A percentile compares a stretch with the other conserved stretches of the same genome.
Evolutionary conservation across 2,329 filamentous ascomycete species (phyloP).

Genomic region (Niveomyces coronatus): DNA sequence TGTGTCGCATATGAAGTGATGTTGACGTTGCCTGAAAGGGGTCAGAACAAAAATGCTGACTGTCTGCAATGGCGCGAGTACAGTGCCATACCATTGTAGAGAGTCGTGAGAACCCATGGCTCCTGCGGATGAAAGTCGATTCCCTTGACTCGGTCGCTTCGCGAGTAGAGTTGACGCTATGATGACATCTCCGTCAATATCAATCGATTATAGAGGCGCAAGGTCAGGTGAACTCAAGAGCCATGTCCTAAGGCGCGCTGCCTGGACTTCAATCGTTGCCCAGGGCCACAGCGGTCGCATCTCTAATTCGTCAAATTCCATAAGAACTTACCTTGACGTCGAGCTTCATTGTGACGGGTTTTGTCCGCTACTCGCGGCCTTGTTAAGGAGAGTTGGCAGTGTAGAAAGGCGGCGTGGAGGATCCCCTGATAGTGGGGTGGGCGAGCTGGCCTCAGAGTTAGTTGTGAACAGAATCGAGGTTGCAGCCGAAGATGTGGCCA

Average conservation of each 20-base stretch:
- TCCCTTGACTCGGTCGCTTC: slow-evolving; percentile 92
- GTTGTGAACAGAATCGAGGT: slow-evolving; percentile 1
- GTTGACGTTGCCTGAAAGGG: slow-evolving; percentile 78
- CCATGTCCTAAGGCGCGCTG: too few relatives aligned
- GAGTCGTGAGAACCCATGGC: slow-evolving; percentile 91
- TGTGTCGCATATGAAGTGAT: slow-evolving; percentile 99
- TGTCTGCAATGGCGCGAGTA: background rate
- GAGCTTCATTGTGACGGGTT: slow-evolving; percentile 28
- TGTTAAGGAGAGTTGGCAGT: slow-evolving; percentile 6
- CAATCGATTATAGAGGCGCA: background rate
- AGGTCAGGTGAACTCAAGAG: background rate
- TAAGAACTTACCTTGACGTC: slow-evolving; percentile 29
- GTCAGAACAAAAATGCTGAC: background rate
- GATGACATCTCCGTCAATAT: slow-evolving; percentile 3
- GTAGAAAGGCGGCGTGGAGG: slow-evolving; percentile 11
- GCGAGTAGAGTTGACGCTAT: slow-evolving; percentile 46
- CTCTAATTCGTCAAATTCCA: background rate
- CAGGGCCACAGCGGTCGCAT: background rate
- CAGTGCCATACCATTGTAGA: slow-evolving; percentile 71
- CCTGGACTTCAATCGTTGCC: too few relatives aligned
- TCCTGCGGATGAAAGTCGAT: slow-evolving; percentile 96
- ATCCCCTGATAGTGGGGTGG: slow-evolving; percentile 12
- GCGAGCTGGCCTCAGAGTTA: slow-evolving; percentile 8
- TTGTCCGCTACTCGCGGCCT: slow-evolving; percentile 10
- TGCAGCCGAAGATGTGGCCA: background rate